Percentiles rank a stretch among this genome's conserved stretches.
Evolutionary conservation across 108 stramenopile species (phyloP).

Genomic region (Nitzschia putrida): DNA sequence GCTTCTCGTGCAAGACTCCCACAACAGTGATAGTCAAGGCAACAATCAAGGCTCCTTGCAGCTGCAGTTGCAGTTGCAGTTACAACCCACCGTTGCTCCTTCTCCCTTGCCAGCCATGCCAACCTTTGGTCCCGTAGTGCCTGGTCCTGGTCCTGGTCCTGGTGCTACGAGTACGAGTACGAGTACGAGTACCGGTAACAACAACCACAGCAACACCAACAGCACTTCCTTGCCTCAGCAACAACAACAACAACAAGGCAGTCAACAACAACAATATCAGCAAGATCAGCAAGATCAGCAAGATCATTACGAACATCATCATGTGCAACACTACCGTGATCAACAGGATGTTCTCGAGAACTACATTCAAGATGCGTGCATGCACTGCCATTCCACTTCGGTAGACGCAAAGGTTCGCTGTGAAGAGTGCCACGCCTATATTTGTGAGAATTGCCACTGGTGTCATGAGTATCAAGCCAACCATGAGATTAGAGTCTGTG

Average conservation of each 20-base stretch:
- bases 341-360: slow-evolving; percentile 1
- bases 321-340: neutral
- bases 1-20: too few relatives aligned
- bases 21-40: too few relatives aligned
- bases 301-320: neutral
- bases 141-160: too few relatives aligned
- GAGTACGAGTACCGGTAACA: neutral
- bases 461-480: slow-evolving; percentile 94
- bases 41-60: too few relatives aligned
- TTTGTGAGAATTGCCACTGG: slow-evolving; percentile 87
- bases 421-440: slow-evolving; percentile 84
- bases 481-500: slow-evolving; percentile 90
- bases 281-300: neutral
- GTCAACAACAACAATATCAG: neutral
- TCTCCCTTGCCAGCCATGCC: too few relatives aligned
- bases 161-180: slow-evolving; percentile 1
- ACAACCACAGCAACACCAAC: neutral
- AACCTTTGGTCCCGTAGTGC: too few relatives aligned
- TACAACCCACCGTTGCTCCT: too few relatives aligned
- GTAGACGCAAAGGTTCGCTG: slow-evolving; percentile 78
- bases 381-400: slow-evolving; percentile 32
- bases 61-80: too few relatives aligned
- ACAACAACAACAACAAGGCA: slow-evolving; percentile 2
- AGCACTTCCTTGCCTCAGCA: neutral
- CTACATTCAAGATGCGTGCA: slow-evolving; percentile 31